Evolutionary conservation across 805 yeast genomes (phyloP), one percentile per base, ranked within the genome.

Genomic region (Teunomyces funiuensis): DNA sequence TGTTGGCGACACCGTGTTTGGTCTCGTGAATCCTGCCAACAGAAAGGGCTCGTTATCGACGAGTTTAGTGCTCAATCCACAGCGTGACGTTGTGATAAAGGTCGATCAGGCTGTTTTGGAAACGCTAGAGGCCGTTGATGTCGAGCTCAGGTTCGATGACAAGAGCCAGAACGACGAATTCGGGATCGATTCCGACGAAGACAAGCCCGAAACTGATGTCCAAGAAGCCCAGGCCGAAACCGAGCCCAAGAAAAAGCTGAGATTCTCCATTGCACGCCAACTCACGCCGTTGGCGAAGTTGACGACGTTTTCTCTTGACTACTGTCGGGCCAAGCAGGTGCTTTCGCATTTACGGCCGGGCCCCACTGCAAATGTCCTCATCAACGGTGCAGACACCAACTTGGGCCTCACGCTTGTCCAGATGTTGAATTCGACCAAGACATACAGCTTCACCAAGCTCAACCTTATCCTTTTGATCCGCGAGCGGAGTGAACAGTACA

Each of bases 1-100:
- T 6, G 76, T 66, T 17, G 91, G 90, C 28, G 85, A 80, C 50
- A 71, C 70, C 29, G 88, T 85, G 0, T 76, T 80, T 55, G 95
- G 91, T 6, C 52, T 77, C 36, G 73, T 69, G 39, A 71, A 71
- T 53, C 85, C 83, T 36, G 63, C 44, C 13, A 65, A 68, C 14
- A 76, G 76, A 13, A 66, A 69, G 33, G 90, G 90, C 6, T 63
- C 85, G 2, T 58, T 83, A 18, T 75, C 82, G 26, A 70, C 85
- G 3, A 74, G 80, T 33, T 66, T 84, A 8, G 53, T 79, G 15
- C 58, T 84, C 3, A 75, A 80, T 44, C 81, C 85, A 11, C 52
- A 55, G 8, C 55, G 63, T 26, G 88, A 83, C 50, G 40, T 55
- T 16, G 15, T 69, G 14, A 36, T 69, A 1, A 56, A 51, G n/a